Evolutionary conservation across 495 filamentous ascomycete species (phyloP).

Genomic region (Penicillium diatomitis): DNA sequence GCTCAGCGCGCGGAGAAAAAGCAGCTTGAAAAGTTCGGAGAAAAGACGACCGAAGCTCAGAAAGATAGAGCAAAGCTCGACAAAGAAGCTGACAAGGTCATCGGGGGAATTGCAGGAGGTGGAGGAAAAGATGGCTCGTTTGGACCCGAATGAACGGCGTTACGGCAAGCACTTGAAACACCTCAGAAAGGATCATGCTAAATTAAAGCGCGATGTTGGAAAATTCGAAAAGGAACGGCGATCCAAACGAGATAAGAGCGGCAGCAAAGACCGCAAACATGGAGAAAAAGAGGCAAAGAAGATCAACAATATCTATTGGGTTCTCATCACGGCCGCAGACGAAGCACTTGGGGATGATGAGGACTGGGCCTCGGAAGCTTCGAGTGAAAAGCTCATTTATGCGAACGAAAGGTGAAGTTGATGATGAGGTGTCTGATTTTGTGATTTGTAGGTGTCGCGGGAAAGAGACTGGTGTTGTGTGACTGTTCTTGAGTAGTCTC

Average conservation of each 20-base stretch:
- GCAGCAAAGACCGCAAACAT: background rate
- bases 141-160: background rate
- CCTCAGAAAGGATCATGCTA: slow-evolving; percentile 1
- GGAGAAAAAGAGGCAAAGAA: slow-evolving; percentile 4
- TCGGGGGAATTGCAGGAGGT: background rate
- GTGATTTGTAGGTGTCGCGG: background rate
- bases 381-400: background rate
- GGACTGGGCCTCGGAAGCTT: slow-evolving; percentile 5
- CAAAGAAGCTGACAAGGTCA: background rate
- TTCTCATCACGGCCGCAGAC: slow-evolving; percentile 5
- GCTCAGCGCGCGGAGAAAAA: slow-evolving; percentile 7
- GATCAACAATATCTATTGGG: slow-evolving; percentile 9
- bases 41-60: background rate
- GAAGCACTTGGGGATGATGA: background rate
- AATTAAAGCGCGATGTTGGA: slow-evolving; percentile 3
- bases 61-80: background rate
- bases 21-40: slow-evolving; percentile 4
- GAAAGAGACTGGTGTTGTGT: too few relatives aligned
- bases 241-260: background rate
- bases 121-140: background rate
- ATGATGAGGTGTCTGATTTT: background rate
- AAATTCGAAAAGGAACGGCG: slow-evolving; percentile 4
- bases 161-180: background rate
- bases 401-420: background rate
- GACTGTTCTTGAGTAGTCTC: background rate